A percentile compares a stretch with the other conserved stretches of the same genome.
Conservation (phyloP, 371 early-diverging fungal genomes). For the Mucor circinelloides region DNA sequence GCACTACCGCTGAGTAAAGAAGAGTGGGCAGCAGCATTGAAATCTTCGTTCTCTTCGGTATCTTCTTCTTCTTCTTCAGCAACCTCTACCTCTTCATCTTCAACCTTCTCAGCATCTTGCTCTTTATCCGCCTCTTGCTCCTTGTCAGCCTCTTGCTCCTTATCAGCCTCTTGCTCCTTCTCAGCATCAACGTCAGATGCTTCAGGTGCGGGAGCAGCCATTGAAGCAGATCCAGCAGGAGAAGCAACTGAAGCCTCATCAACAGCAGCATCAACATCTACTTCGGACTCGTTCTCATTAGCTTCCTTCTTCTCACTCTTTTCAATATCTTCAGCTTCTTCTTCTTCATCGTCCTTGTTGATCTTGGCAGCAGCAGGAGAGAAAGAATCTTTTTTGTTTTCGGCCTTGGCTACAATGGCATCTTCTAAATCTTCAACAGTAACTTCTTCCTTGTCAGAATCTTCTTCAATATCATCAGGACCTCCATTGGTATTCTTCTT, state of each 20-base stretch:
- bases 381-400: not conserved
- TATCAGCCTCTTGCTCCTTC: not conserved
- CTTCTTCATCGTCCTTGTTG: not conserved
- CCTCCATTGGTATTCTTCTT: not conserved
- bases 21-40: not conserved
- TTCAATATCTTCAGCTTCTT: not conserved
- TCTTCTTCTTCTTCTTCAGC: not conserved
- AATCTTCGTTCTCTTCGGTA: not conserved
- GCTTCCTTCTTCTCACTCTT: not conserved
- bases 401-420: not conserved
- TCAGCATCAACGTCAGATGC: not conserved
- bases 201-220: not conserved
- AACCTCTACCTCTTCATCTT: not conserved
- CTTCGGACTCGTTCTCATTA: not conserved
- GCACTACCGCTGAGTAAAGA: not conserved
- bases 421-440: not conserved
- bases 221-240: not conserved
- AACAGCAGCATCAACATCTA: not conserved
- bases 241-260: not conserved
- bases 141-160: not conserved
- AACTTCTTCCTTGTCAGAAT: not conserved
- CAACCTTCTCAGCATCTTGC: slow-evolving; percentile 4
- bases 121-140: not conserved
- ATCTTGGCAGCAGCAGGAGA: slow-evolving; percentile 3
- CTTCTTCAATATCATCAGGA: slow-evolving; percentile 1